These are phyloP conservation scores for Cystobasidium onofrii DNA, from an alignment of 768 basidiomycete genomes.

Conservation along the genomic window DNA sequence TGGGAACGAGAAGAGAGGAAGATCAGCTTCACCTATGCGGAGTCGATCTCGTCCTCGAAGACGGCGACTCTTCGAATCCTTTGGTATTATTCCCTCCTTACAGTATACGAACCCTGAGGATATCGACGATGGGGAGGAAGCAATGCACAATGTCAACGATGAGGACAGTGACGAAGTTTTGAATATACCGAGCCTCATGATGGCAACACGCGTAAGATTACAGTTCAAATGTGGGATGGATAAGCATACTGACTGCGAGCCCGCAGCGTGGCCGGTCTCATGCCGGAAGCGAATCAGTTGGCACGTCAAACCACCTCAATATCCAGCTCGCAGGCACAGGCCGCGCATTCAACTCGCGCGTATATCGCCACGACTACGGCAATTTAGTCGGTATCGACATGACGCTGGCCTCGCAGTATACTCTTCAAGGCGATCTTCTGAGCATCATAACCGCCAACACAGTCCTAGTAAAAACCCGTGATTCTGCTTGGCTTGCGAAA, in stretches of 20 bases:
- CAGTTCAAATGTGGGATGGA: not conserved
- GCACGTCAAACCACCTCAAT: constrained; percentile 7
- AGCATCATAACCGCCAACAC: not conserved
- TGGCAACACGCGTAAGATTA: constrained; percentile 9
- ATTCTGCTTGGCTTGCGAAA: not conserved
- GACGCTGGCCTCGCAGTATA: not conserved
- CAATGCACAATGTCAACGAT: not conserved
- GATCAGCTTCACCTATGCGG: constrained; percentile 22
- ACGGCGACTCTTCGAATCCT: constrained; percentile 30
- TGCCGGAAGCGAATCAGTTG: constrained; percentile 23
- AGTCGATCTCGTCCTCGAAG: not conserved
- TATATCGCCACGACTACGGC: constrained; percentile 6
- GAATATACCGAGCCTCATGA: constrained; percentile 23
- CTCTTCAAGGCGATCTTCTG: not conserved
- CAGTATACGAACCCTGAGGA: not conserved
- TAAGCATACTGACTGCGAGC: not conserved
- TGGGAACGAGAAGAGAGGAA: not conserved
- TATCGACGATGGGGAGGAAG: not conserved
- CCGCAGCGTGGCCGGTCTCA: not conserved
- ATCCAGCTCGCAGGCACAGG: constrained; percentile 8
- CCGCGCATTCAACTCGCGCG: constrained; percentile 22
- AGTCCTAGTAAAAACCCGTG: not conserved
- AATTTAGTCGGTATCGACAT: constrained; percentile 3
- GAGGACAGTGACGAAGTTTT: constrained; percentile 30
- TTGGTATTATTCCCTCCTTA: constrained; percentile 16